Evolutionary conservation across 2,329 filamentous ascomycete species (phyloP), one percentile per base, ranked within the genome.

Genomic region (Fusarium nelsonii): DNA sequence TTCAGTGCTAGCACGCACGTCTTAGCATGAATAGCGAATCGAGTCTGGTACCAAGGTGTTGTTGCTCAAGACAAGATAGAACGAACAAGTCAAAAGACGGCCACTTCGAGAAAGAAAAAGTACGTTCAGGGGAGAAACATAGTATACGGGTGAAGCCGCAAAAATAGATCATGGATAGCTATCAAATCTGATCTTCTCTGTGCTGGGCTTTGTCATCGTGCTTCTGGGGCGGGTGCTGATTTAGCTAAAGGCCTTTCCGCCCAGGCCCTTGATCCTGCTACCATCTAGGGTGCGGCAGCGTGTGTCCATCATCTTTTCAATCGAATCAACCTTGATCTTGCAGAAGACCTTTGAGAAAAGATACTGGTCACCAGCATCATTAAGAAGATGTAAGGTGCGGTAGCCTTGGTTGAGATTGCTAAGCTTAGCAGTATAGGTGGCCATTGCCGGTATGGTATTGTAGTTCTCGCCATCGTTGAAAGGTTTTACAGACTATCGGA

Each of bases 261-360:
- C 81, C 28, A 89, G 81, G 53, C 83, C 82, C 73, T 87, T 88
- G 66, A 89, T 80, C 72, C 87, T 88, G 76, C 82, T 82, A 54
- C 82, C 81, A 46, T 83, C 82, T 30, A 75, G 75, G 23, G 39
- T 55, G 34, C 75, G 80, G 75, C 45, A 81, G 77, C 61, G 83
- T 75, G 67, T 83, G 80, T 86, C 81, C 70, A 88, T 86, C 68
- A 87, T 83, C 64, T 85, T 87, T 45, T 85, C 86, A 36, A 86
- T 81, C 15, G 84, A 82, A 37, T 87, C 84, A 32, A 88, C 91
- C 71, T 90, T 90, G 81, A 98, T 92, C 75, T 90, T 91, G 82
- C 94, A 97, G 79, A 98, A 97, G 16, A 99, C 84, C 12, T 94
- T 97, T 4, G 96, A 97, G 81, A 97, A 97, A 43, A 97, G 86